These are phyloP conservation scores for Carex cristatella DNA, from an alignment of 176 grass and related monocot species.

Conservation along the genomic window DNA sequence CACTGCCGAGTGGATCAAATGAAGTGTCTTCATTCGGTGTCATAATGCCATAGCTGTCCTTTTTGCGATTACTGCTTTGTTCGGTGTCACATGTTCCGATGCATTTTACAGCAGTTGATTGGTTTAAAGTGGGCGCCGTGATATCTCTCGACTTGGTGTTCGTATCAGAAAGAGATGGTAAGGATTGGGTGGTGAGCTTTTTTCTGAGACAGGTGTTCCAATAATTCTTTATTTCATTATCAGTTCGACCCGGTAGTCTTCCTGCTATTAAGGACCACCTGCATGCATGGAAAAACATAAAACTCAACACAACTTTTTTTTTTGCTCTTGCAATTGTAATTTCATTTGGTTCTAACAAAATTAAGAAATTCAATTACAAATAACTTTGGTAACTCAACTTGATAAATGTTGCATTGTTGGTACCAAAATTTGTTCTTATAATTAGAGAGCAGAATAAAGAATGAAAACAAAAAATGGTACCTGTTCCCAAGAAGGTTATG, in stretches of 20 bases:
- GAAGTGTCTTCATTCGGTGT: neutral
- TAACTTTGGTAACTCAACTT: neutral
- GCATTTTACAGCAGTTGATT: neutral
- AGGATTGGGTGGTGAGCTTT: neutral
- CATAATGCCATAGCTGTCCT: neutral
- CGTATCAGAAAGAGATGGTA: neutral
- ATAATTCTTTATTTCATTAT: conserved; percentile 24
- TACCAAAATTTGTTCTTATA: neutral
- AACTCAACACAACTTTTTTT: neutral
- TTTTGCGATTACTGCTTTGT: neutral
- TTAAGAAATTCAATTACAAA: neutral
- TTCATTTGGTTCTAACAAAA: neutral
- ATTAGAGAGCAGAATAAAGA: neutral
- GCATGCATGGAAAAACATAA: neutral
- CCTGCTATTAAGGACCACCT: conserved; percentile 23
- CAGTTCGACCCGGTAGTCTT: conserved; percentile 18
- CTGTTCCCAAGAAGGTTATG: conserved; percentile 17
- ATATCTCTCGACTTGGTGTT: neutral
- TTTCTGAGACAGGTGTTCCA: conserved; percentile 16
- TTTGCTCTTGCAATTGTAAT: neutral
- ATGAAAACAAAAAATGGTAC: neutral
- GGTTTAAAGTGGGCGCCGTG: neutral
- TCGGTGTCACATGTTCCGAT: neutral
- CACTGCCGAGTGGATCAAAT: neutral
- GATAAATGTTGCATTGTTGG: neutral